Conservation (phyloP, 371 early-diverging fungal species). For the Mucor velutinosus region DNA sequence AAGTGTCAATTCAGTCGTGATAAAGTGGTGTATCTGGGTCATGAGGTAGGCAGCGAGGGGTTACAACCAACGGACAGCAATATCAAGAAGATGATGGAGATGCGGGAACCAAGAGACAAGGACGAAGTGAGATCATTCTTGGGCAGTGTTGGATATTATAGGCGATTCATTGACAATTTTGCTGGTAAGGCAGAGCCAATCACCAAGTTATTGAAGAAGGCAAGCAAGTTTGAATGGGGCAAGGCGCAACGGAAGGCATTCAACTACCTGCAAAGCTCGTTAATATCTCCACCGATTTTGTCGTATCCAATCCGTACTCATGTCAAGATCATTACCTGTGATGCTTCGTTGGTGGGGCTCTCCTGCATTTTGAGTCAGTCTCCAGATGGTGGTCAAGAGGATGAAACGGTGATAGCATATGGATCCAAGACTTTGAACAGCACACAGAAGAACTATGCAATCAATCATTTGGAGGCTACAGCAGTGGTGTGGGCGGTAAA, state of each 20-base stretch:
- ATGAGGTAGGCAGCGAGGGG: slow-evolving; percentile 31
- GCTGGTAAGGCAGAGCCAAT: slow-evolving; percentile 17
- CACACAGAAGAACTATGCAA: slow-evolving; percentile 17
- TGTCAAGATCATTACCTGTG: slow-evolving; percentile 31
- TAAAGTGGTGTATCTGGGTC: slow-evolving; percentile 39
- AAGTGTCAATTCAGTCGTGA: slow-evolving; percentile 44
- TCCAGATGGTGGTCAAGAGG: slow-evolving; percentile 19
- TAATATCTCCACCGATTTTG: slow-evolving; percentile 30
- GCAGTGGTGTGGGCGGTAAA: slow-evolving; percentile 30
- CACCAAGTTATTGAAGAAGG: slow-evolving; percentile 19
- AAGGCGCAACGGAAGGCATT: slow-evolving; percentile 23
- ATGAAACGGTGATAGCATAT: slow-evolving; percentile 27
- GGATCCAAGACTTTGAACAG: slow-evolving; percentile 17
- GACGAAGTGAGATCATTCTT: slow-evolving; percentile 31
- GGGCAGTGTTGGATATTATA: slow-evolving; percentile 34
- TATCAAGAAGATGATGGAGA: slow-evolving; percentile 4
- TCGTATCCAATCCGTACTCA: slow-evolving; percentile 24
- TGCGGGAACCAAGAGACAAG: slow-evolving; percentile 13
- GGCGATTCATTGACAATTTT: slow-evolving; percentile 36
- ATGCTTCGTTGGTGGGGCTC: slow-evolving; percentile 37
- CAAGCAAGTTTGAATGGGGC: slow-evolving; percentile 18
- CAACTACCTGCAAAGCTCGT: slow-evolving; percentile 6
- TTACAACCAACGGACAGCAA: slow-evolving; percentile 9
- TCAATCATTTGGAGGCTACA: neutral
- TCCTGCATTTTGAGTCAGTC: slow-evolving; percentile 39